phyloP scores from a whole-genome alignment of 2,329 filamentous ascomycete species.

The Colletotrichum gigasporum region DNA sequence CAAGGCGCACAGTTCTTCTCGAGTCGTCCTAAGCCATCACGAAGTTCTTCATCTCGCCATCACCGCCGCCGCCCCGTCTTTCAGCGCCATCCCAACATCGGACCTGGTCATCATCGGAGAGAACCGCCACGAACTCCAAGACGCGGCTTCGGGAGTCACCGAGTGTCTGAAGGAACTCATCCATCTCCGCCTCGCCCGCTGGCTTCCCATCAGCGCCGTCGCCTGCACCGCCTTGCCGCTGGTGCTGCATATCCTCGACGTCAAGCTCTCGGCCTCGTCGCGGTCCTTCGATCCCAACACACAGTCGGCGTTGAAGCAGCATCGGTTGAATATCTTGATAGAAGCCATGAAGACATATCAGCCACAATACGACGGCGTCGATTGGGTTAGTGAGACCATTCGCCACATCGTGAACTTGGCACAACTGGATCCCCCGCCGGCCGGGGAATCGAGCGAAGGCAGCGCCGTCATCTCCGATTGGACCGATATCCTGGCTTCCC shows the following conservation, averaged over 20 bases:
- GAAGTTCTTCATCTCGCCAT: slow-evolving; percentile 55
- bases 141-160: slow-evolving; percentile 54
- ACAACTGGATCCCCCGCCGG: slow-evolving; percentile 36
- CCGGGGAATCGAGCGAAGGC: slow-evolving; percentile 24
- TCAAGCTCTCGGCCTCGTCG: slow-evolving; percentile 41
- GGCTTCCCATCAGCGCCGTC: slow-evolving; percentile 56
- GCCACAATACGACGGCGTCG: slow-evolving; percentile 55
- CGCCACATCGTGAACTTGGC: slow-evolving; percentile 53
- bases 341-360: slow-evolving; percentile 57
- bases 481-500: slow-evolving; percentile 51
- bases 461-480: slow-evolving; percentile 46
- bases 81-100: slow-evolving; percentile 40
- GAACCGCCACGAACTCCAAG: slow-evolving; percentile 53
- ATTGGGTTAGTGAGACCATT: slow-evolving; percentile 54
- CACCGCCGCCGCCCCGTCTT: slow-evolving; percentile 44
- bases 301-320: slow-evolving; percentile 50
- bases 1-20: slow-evolving; percentile 47
- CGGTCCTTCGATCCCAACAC: slow-evolving; percentile 40
- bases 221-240: slow-evolving; percentile 46
- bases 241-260: slow-evolving; percentile 45
- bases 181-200: slow-evolving; percentile 53
- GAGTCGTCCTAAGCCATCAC: slow-evolving; percentile 56
- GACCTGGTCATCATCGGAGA: slow-evolving; percentile 49
- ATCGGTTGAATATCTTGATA: slow-evolving; percentile 53
- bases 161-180: slow-evolving; percentile 58